Evolutionary conservation across 2,329 filamentous ascomycete species (phyloP).

Genomic region (Onygenales sp.): DNA sequence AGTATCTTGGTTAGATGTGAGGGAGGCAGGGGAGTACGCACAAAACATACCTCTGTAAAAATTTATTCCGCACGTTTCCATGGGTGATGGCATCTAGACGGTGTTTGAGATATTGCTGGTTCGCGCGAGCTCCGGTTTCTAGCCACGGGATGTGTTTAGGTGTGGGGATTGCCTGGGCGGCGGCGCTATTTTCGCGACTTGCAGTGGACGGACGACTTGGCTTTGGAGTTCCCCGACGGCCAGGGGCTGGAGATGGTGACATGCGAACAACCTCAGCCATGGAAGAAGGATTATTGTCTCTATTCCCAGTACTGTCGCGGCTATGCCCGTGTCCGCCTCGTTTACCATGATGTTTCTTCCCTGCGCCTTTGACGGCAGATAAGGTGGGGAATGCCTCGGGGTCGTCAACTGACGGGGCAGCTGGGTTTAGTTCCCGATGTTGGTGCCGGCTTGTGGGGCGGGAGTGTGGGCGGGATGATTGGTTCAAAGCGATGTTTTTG

Average conservation of each 20-base stretch:
- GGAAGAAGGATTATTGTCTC: conserved; percentile 64
- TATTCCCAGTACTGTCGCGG: conserved; percentile 45
- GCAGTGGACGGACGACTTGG: conserved; percentile 53
- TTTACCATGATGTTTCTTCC: conserved; percentile 90
- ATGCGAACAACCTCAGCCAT: conserved; percentile 92
- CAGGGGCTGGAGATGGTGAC: conserved; percentile 72
- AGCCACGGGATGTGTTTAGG: conserved; percentile 95
- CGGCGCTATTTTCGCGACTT: conserved; percentile 65
- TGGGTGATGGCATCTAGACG: conserved; percentile 95
- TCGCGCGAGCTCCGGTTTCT: conserved; percentile 82
- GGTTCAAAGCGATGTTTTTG: conserved; percentile 43
- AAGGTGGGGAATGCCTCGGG: conserved; percentile 91
- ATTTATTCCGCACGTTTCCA: conserved; percentile 91
- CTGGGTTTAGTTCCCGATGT: conserved; percentile 51
- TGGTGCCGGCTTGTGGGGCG: conserved; percentile 77
- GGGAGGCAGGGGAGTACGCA: conserved; percentile 7
- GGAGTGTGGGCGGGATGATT: conserved; percentile 60
- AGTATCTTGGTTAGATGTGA: not conserved
- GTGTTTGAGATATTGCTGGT: conserved; percentile 90
- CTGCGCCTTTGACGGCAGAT: conserved; percentile 63
- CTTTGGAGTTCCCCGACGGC: conserved; percentile 46
- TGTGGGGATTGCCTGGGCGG: conserved; percentile 72
- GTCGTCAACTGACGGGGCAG: conserved; percentile 75
- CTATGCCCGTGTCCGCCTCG: conserved; percentile 73
- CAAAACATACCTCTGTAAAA: conserved; percentile 67